Evolutionary conservation across 306 rosid species (phyloP).

Genomic region (Malus sieversii): DNA sequence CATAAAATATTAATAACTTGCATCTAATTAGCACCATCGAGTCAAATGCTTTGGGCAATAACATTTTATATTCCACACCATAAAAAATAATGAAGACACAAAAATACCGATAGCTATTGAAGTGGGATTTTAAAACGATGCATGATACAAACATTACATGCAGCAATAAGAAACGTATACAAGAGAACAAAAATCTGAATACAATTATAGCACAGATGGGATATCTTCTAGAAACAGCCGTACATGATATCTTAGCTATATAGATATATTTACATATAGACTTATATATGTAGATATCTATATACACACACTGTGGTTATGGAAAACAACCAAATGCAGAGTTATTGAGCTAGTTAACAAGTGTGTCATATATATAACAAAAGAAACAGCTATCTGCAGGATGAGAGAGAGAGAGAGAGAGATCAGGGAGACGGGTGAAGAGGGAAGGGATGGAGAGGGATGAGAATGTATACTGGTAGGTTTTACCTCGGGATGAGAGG

Average conservation of each 20-base stretch:
- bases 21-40: background rate
- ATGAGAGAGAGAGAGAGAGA: background rate
- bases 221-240: background rate
- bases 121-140: background rate
- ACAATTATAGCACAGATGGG: background rate
- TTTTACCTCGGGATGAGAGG: slow-evolving; percentile 78
- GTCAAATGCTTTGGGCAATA: background rate
- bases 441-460: slow-evolving; percentile 28
- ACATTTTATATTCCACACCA: background rate
- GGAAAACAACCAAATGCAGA: background rate
- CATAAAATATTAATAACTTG: slow-evolving; percentile 14
- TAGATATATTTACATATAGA: too few relatives aligned
- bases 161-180: background rate
- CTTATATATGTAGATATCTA: too few relatives aligned
- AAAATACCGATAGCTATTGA: background rate
- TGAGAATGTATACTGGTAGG: slow-evolving; percentile 53
- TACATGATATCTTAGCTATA: background rate
- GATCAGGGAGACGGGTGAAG: background rate
- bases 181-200: background rate
- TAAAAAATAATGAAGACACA: background rate
- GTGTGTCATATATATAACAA: background rate
- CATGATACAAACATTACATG: background rate
- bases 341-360: background rate
- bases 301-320: background rate
- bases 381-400: background rate